These are phyloP conservation scores for Saccharomycopsis sp. DNA, from an alignment of 805 yeast genomes.

Conservation along the genomic window DNA sequence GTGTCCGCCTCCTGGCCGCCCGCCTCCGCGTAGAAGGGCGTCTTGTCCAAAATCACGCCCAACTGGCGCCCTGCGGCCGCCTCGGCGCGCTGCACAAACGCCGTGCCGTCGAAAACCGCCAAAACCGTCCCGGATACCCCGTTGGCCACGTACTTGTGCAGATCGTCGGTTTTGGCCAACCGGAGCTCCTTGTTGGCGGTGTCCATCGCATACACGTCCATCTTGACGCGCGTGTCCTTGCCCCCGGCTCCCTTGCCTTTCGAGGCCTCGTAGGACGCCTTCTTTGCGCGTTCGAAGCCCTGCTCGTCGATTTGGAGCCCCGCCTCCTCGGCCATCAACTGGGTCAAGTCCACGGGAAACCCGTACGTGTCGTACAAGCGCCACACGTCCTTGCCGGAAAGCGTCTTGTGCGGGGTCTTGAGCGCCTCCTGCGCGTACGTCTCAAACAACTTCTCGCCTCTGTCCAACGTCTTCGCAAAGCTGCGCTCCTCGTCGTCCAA, in stretches of 20 bases:
- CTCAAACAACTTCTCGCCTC: conserved; percentile 96
- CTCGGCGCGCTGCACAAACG: conserved; percentile 44
- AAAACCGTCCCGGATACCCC: conserved; percentile 63
- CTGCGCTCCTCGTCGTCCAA: conserved; percentile 94
- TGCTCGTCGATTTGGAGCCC: conserved; percentile 87
- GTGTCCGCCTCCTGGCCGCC: conserved; percentile 99
- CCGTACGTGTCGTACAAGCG: conserved; percentile 97
- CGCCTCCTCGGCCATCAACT: conserved; percentile 98
- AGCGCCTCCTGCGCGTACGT: conserved; percentile 83
- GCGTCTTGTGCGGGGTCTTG: conserved; percentile 62
- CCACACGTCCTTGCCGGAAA: conserved; percentile 96
- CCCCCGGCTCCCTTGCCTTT: conserved; percentile 71
- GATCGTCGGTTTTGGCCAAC: conserved; percentile 79
- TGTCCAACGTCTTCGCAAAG: conserved; percentile 89
- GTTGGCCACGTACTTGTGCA: conserved; percentile 65
- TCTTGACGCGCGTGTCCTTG: conserved; percentile 58
- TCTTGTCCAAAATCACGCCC: conserved; percentile 81
- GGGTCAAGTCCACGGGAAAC: conserved; percentile 96
- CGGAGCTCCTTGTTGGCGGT: conserved; percentile 51
- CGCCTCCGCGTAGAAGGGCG: conserved; percentile 96
- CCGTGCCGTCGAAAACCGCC: conserved; percentile 61
- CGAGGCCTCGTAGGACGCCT: conserved; percentile 89
- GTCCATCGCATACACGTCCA: conserved; percentile 87
- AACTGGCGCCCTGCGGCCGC: conserved; percentile 38
- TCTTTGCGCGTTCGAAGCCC: conserved; percentile 86